Evolutionary conservation across 352 stramenopile genomes (phyloP).

Genomic region (Phytophthora europaea): DNA sequence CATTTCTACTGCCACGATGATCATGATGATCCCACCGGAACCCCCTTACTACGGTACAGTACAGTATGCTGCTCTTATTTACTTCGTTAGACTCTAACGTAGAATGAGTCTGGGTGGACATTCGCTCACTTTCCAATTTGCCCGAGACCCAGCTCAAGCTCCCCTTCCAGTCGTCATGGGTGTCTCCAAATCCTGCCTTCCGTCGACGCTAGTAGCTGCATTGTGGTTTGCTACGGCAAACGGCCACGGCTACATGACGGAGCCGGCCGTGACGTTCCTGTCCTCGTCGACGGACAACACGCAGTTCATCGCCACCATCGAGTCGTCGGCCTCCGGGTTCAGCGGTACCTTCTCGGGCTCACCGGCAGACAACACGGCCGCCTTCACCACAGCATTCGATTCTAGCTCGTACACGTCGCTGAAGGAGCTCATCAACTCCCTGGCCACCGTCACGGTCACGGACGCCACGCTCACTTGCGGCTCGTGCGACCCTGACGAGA

Average conservation of each 20-base stretch:
- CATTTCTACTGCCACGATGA: slow-evolving; percentile 8
- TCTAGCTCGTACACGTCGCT: slow-evolving; percentile 38
- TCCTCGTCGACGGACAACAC: slow-evolving; percentile 38
- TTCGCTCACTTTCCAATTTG: slow-evolving; percentile 16
- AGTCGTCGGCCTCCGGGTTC: slow-evolving; percentile 40
- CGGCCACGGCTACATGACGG: slow-evolving; percentile 41
- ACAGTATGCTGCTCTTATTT: not conserved
- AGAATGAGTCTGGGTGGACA: not conserved
- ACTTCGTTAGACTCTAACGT: not conserved
- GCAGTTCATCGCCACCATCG: slow-evolving; percentile 43
- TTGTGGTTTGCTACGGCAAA: slow-evolving; percentile 20
- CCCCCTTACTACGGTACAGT: not conserved
- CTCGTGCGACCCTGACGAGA: slow-evolving; percentile 26
- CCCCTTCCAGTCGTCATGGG: slow-evolving; percentile 14
- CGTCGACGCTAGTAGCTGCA: slow-evolving; percentile 12
- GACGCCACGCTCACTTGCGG: slow-evolving; percentile 40
- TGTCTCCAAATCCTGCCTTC: slow-evolving; percentile 4
- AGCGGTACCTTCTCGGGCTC: slow-evolving; percentile 33
- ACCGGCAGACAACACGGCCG: slow-evolving; percentile 34
- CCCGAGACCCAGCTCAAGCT: not conserved
- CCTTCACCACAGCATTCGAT: slow-evolving; percentile 37
- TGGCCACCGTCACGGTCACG: slow-evolving; percentile 29
- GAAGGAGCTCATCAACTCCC: slow-evolving; percentile 39
- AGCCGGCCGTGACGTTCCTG: slow-evolving; percentile 37
- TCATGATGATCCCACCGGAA: slow-evolving; percentile 7